Percentiles rank a stretch among this genome's conserved stretches.
Evolutionary conservation across 73 alveolate species (phyloP).

Genomic region (Durusdinium trenchii): DNA sequence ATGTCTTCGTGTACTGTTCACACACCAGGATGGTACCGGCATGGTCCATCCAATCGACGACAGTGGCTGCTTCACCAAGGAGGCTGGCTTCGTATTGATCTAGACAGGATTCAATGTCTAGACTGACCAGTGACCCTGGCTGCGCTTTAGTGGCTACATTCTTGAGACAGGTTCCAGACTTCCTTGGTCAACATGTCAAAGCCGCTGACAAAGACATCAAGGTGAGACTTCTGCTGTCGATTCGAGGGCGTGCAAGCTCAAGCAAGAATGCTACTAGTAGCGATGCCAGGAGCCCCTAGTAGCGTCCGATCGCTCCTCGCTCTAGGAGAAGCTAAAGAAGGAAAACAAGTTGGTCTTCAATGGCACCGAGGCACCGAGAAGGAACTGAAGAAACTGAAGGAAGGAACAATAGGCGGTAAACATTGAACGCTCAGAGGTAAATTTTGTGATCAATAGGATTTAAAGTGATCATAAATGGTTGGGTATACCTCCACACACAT

Average conservation of each 20-base stretch:
- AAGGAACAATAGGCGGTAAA: too few relatives aligned
- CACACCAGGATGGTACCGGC: conserved; percentile 62
- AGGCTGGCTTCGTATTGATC: conserved; percentile 95
- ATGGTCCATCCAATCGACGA: conserved; percentile 98
- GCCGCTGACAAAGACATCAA: conserved; percentile 98
- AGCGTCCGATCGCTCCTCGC: not conserved
- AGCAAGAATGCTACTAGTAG: not conserved
- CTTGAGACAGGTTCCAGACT: conserved; percentile 96
- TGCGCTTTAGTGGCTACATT: not conserved
- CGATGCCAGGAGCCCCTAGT: not conserved
- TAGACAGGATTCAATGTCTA: not conserved
- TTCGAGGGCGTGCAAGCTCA: not conserved
- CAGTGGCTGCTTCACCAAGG: conserved; percentile 99
- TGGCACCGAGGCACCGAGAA: conserved; percentile 96
- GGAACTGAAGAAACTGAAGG: too few relatives aligned
- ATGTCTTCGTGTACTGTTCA: not conserved
- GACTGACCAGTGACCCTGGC: not conserved
- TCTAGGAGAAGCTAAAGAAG: conserved; percentile 97
- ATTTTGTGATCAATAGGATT: too few relatives aligned
- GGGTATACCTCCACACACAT: too few relatives aligned
- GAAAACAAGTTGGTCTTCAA: conserved; percentile 98
- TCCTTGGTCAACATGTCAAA: conserved; percentile 98
- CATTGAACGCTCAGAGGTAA: too few relatives aligned
- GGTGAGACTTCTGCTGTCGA: not conserved
- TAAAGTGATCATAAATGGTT: too few relatives aligned